These are phyloP conservation scores for Aegilops sharonensis DNA, from an alignment of 176 grass and related monocot genomes.

Conservation along the genomic window DNA sequence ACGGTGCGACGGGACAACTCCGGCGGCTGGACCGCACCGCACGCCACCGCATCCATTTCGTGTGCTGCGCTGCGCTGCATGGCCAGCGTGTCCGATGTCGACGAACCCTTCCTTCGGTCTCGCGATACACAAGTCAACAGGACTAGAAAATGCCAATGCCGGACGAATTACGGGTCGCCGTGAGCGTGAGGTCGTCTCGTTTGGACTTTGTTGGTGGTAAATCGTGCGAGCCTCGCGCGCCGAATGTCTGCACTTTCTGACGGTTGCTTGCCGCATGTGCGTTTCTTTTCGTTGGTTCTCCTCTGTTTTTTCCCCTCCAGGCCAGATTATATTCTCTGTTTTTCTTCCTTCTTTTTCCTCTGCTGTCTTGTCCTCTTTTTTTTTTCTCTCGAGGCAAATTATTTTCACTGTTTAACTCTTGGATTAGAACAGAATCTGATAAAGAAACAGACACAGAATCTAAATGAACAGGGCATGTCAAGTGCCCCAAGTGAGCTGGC, in stretches of 20 bases:
- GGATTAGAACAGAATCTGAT: too few species aligned
- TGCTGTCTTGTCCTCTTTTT: not conserved
- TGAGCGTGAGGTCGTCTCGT: conserved; percentile 4
- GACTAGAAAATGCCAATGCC: not conserved
- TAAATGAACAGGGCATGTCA: not conserved
- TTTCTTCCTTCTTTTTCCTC: not conserved
- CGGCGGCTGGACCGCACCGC: not conserved
- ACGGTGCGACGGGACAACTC: not conserved
- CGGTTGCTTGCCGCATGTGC: not conserved
- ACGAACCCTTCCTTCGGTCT: not conserved
- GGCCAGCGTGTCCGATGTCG: not conserved
- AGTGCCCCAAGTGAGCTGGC: not conserved
- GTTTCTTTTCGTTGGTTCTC: not conserved
- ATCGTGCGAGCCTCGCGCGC: not conserved
- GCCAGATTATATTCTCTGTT: not conserved
- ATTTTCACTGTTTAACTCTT: not conserved
- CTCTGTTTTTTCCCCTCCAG: not conserved
- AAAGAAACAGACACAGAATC: not conserved
- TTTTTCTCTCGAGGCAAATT: not conserved
- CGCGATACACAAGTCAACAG: not conserved
- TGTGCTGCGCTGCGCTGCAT: not conserved
- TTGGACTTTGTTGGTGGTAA: not conserved
- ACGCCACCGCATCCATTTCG: not conserved
- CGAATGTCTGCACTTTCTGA: not conserved
- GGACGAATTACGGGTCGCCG: not conserved